Evolutionary conservation across 768 basidiomycete genomes (phyloP).

Genomic region (Suillus weaverae): DNA sequence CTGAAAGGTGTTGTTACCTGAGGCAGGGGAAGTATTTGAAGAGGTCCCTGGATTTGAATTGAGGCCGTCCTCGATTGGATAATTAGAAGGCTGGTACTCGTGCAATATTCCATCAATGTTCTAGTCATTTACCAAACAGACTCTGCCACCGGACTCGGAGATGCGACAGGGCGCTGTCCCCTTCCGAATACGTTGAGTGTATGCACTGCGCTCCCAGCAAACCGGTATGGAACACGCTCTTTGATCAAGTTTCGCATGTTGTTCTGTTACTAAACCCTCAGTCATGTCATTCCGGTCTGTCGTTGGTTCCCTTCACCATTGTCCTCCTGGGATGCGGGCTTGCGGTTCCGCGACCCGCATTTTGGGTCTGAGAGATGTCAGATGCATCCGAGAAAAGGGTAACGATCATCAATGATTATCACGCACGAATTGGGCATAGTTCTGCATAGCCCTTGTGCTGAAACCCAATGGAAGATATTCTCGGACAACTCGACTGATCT

Average conservation of each 20-base stretch:
- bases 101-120: not conserved
- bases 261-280: slow-evolving; percentile 16
- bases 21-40: not conserved
- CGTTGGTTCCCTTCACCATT: slow-evolving; percentile 24
- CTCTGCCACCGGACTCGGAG: not conserved
- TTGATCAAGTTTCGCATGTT: slow-evolving; percentile 13
- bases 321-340: slow-evolving; percentile 21
- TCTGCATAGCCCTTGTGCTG: not conserved
- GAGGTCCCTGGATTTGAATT: not conserved
- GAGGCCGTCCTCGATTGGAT: not conserved
- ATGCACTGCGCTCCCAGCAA: not conserved
- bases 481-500: not conserved
- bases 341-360: slow-evolving; percentile 25
- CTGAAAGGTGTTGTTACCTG: not conserved
- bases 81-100: not conserved
- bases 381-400: slow-evolving; percentile 5
- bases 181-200: not conserved
- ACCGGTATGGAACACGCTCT: slow-evolving; percentile 5
- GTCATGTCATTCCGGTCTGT: slow-evolving; percentile 30
- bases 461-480: not conserved
- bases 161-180: not conserved
- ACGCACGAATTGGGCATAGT: not conserved
- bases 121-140: not conserved
- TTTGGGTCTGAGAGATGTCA: slow-evolving; percentile 13
- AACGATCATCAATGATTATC: not conserved